Conservation (phyloP, 805 yeast genomes). For the Sugiyamaella smithiae region DNA sequence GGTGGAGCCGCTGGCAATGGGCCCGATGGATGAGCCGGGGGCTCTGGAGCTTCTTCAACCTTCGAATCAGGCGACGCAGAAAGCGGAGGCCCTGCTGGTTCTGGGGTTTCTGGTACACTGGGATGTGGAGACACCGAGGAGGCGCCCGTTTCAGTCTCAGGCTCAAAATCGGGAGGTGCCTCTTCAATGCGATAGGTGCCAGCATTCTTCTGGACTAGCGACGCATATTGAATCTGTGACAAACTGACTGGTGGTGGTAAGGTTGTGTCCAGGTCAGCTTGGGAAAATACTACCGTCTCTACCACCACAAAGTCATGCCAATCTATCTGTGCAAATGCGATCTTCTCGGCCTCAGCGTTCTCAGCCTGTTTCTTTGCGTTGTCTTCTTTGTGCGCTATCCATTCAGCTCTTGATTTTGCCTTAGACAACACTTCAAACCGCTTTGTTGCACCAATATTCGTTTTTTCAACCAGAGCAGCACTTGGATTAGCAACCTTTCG, state of each 20-base stretch:
- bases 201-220: conserved; percentile 51
- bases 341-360: conserved; percentile 39
- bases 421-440: conserved; percentile 41
- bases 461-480: conserved; percentile 22
- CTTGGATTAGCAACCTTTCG: conserved; percentile 34
- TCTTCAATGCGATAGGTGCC: conserved; percentile 39
- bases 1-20: conserved; percentile 11
- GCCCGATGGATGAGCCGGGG: neutral
- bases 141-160: conserved; percentile 7
- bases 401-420: conserved; percentile 58
- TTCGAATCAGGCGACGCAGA: conserved; percentile 1
- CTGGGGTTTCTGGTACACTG: neutral
- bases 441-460: conserved; percentile 32
- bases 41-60: neutral
- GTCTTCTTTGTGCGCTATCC: conserved; percentile 38
- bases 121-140: conserved; percentile 11
- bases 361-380: conserved; percentile 37
- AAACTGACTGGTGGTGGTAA: conserved; percentile 50
- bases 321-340: conserved; percentile 71
- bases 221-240: conserved; percentile 58
- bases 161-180: conserved; percentile 42
- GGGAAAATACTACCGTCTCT: conserved; percentile 63
- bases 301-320: conserved; percentile 83
- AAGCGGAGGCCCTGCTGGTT: neutral
- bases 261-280: conserved; percentile 45